Percentiles rank a stretch among this genome's conserved stretches.
phyloP scores from a whole-genome alignment of 768 basidiomycete species.

The Clavaria fumosa region DNA sequence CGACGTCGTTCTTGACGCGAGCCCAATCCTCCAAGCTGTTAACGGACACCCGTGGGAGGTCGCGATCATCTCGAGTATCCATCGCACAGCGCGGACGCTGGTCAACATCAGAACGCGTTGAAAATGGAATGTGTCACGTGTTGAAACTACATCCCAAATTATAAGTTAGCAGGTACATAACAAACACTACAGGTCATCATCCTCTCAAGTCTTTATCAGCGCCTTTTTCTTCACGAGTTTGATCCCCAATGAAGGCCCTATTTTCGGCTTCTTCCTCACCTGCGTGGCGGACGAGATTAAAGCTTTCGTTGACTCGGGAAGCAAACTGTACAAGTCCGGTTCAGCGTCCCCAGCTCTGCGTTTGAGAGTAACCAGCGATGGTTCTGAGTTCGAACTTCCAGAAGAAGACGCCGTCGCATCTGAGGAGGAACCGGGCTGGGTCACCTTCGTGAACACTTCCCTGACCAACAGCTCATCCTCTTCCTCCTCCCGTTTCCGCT shows the following conservation, averaged over 20 bases:
- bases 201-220: too few relatives aligned
- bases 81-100: slow-evolving; percentile 15
- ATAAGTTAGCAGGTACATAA: neutral
- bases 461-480: slow-evolving; percentile 88
- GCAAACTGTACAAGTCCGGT: slow-evolving; percentile 50
- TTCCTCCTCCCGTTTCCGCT: slow-evolving; percentile 58
- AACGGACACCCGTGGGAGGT: slow-evolving; percentile 39
- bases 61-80: slow-evolving; percentile 28
- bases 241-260: slow-evolving; percentile 49
- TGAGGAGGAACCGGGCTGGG: slow-evolving; percentile 22
- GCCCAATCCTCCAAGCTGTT: slow-evolving; percentile 56
- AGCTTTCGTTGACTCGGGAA: slow-evolving; percentile 51
- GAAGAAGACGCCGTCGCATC: slow-evolving; percentile 7
- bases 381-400: slow-evolving; percentile 2
- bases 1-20: slow-evolving; percentile 39
- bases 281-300: slow-evolving; percentile 32
- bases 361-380: slow-evolving; percentile 52
- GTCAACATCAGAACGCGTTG: too few relatives aligned
- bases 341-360: slow-evolving; percentile 73
- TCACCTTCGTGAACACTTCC: slow-evolving; percentile 70
- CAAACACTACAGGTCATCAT: slow-evolving; percentile 10
- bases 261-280: slow-evolving; percentile 45
- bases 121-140: neutral
- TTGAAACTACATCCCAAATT: neutral
- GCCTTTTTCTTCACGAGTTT: slow-evolving; percentile 47